phyloP scores from a whole-genome alignment of 768 basidiomycete species.

The Crassisporium funariophilum region DNA sequence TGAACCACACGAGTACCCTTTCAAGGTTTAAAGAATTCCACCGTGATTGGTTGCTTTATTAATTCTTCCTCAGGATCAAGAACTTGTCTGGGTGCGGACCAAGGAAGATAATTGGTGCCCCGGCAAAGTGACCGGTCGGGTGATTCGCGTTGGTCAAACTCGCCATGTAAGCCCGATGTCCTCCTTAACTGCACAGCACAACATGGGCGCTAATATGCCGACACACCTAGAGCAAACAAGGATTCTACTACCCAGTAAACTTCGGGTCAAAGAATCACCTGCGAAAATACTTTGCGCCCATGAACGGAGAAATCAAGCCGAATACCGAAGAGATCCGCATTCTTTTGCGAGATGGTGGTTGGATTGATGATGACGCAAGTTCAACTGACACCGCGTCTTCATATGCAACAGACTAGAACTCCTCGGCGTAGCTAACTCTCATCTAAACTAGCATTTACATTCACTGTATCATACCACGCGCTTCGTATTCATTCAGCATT shows the following conservation, averaged over 20 bases:
- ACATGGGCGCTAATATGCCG: constrained; percentile 13
- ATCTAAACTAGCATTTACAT: neutral
- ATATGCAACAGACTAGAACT: neutral
- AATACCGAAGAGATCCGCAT: constrained; percentile 47
- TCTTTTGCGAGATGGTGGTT: constrained; percentile 52
- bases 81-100: constrained; percentile 55
- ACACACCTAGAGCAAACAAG: constrained; percentile 24
- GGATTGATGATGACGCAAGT: constrained; percentile 30
- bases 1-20: constrained; percentile 54
- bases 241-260: constrained; percentile 56
- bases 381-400: neutral
- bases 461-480: no score
- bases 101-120: constrained; percentile 51
- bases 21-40: constrained; percentile 38
- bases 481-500: no score
- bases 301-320: constrained; percentile 70
- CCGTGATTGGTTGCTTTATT: constrained; percentile 4
- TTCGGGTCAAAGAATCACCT: constrained; percentile 44
- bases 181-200: neutral
- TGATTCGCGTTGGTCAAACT: constrained; percentile 46
- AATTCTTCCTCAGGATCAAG: constrained; percentile 32
- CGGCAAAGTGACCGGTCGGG: constrained; percentile 50
- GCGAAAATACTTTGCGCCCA: constrained; percentile 63
- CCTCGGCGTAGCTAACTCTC: no score
- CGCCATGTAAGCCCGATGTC: constrained; percentile 42